Conservation (phyloP, 2,329 filamentous ascomycete species). For the Graphiopsis chlorocephala region DNA sequence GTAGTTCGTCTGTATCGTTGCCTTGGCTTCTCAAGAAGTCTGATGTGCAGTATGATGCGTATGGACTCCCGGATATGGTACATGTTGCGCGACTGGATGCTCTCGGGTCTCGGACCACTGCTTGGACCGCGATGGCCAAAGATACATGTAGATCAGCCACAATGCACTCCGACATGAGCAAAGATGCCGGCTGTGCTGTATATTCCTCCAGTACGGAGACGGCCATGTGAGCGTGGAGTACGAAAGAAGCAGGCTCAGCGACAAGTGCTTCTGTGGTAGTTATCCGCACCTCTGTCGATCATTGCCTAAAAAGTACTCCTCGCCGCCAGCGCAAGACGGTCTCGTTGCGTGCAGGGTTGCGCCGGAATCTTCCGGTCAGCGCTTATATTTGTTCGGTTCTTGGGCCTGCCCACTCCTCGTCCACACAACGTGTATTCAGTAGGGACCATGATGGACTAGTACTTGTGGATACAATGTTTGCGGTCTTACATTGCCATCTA, state of each 20-base stretch:
- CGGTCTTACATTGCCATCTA: too few relatives aligned
- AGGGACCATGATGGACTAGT: too few relatives aligned
- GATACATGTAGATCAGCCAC: background rate
- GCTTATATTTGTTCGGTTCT: background rate
- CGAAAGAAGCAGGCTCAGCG: background rate
- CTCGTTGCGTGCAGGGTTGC: background rate
- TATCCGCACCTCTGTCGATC: background rate
- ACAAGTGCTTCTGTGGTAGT: background rate
- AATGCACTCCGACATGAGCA: background rate
- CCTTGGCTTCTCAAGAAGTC: background rate
- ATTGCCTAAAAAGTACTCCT: background rate
- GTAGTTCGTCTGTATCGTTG: background rate
- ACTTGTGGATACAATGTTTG: too few relatives aligned
- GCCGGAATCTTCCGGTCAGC: background rate
- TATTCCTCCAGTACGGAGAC: background rate
- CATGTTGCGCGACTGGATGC: background rate
- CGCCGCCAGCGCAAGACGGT: background rate
- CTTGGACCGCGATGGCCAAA: background rate
- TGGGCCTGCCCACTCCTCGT: background rate
- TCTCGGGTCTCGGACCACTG: background rate
- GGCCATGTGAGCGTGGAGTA: background rate
- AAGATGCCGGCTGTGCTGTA: background rate
- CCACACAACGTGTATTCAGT: too few relatives aligned
- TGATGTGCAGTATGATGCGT: background rate
- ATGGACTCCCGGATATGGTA: background rate